phyloP scores from a whole-genome alignment of 2,329 filamentous ascomycete genomes.

The Talaromyces islandicus region DNA sequence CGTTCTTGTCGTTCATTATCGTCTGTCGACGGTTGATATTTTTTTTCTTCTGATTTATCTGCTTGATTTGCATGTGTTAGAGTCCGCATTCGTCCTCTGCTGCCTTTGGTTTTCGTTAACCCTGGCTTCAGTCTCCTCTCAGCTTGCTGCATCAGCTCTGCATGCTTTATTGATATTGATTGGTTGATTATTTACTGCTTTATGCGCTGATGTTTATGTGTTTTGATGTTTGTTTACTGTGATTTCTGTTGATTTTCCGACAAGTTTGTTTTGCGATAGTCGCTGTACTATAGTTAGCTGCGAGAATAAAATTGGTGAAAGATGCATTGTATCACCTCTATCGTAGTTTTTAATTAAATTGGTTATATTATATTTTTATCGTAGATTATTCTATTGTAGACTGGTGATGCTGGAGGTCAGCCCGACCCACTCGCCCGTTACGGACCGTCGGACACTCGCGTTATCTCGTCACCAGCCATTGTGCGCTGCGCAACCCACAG shows the following conservation, averaged over 20 bases:
- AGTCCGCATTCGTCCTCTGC: conserved; percentile 10
- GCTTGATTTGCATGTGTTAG: conserved; percentile 12
- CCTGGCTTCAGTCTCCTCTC: conserved; percentile 1
- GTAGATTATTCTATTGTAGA: neutral
- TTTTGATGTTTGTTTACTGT: neutral
- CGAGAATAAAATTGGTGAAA: conserved; percentile 7
- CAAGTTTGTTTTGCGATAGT: neutral
- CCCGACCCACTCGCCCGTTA: neutral
- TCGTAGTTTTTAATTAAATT: neutral
- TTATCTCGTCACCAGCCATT: neutral
- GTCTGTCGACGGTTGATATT: neutral
- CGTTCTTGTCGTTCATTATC: conserved; percentile 1
- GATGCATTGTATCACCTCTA: neutral
- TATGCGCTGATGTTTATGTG: neutral
- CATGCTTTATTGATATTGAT: conserved; percentile 5
- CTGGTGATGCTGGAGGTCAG: neutral
- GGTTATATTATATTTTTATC: neutral
- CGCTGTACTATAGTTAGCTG: conserved; percentile 40
- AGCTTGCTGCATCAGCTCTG: conserved; percentile 1
- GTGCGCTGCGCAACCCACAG: neutral
- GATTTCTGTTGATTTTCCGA: neutral
- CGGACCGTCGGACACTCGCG: neutral
- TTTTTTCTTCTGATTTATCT: conserved; percentile 11
- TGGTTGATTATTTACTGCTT: neutral
- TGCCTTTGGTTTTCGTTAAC: conserved; percentile 5